These are phyloP conservation scores for Ophiosphaerella korrae DNA, from an alignment of 2,329 filamentous ascomycete species.

Conservation along the genomic window DNA sequence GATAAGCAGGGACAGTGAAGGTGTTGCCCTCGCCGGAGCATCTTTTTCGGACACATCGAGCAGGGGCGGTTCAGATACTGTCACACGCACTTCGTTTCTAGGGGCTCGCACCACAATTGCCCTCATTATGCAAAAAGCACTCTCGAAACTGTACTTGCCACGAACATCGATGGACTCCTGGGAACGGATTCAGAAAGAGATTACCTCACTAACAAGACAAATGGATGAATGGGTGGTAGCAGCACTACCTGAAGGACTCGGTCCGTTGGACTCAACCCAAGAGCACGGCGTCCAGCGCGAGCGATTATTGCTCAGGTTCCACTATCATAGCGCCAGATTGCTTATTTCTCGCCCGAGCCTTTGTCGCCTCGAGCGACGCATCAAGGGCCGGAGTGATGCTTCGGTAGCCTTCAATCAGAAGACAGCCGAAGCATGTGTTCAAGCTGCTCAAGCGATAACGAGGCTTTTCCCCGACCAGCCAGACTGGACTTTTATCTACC, in stretches of 20 bases:
- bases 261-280: slow-evolving; percentile 1
- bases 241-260: neutral
- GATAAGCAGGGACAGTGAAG: no score
- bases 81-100: slow-evolving; percentile 9
- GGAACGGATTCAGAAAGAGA: slow-evolving; percentile 33
- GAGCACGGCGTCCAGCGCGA: no score
- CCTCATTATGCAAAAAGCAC: slow-evolving; percentile 24
- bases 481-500: no score
- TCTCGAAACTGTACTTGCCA: slow-evolving; percentile 43
- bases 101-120: slow-evolving; percentile 23
- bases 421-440: slow-evolving; percentile 40
- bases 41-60: no score
- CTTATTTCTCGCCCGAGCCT: slow-evolving; percentile 47
- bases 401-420: slow-evolving; percentile 38
- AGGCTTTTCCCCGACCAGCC: no score
- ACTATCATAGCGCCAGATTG: slow-evolving; percentile 42
- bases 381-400: slow-evolving; percentile 34
- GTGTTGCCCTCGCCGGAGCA: no score
- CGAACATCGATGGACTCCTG: slow-evolving; percentile 39
- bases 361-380: slow-evolving; percentile 41
- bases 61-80: no score
- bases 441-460: slow-evolving; percentile 28
- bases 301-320: slow-evolving; percentile 25
- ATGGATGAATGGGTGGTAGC: slow-evolving; percentile 33
- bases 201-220: slow-evolving; percentile 30